Base-by-base conservation (phyloP, 108 stramenopile species). In the Discostella pseudostelligera region DNA sequence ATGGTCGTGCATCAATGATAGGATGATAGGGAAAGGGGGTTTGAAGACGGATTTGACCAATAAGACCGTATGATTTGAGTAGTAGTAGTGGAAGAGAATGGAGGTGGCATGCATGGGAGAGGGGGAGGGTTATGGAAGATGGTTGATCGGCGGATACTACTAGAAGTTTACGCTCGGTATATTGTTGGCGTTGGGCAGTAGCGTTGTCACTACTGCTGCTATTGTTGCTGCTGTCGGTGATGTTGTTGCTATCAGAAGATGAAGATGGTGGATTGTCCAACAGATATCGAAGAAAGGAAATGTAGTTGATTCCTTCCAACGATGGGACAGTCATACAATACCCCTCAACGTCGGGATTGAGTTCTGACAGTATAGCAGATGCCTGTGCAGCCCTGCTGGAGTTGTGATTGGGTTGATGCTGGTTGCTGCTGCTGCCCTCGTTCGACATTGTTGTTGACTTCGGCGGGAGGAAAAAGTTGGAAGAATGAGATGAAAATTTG, bases 91-190 rank as follows among this genome's bases (percentile, higher is more conserved):
- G 95, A 7, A 87, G 35, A 3, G 65, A 50, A 1, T 29, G 51
- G 8, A 39, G 39, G 46, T 78, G 80, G 56, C 92, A 93, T 1
- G 78, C 64, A 11, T 56, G 45, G 1, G 87, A 84, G 50, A 98
- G 62, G 22, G 63, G 47, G 16, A 85, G 69, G 16, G 90, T 55
- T 13, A 90, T 53, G 1, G 55, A 6, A 6, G 85, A 81, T n/a
- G 86, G 79, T 63, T 97, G 69, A 69, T 99, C 95, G 19, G 87
- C 69, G 8, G 83, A 91, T 62, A 99, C 82, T 24, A 99, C 89
- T 21, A 99, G 71, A 16, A 89, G 35, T 11, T 70, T 76, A 22
- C 56, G 24, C 8, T 39, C n/a, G 14, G 49, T 17, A 32, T 2
- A 21, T 7, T 67, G 39, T 12, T 62, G 28, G 4, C 12, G 46